Percentiles rank a stretch among this genome's conserved stretches.
These are phyloP conservation scores for Dictyostelium discoideum DNA, from an alignment of 78 protist genomes.

Conservation along the genomic window DNA sequence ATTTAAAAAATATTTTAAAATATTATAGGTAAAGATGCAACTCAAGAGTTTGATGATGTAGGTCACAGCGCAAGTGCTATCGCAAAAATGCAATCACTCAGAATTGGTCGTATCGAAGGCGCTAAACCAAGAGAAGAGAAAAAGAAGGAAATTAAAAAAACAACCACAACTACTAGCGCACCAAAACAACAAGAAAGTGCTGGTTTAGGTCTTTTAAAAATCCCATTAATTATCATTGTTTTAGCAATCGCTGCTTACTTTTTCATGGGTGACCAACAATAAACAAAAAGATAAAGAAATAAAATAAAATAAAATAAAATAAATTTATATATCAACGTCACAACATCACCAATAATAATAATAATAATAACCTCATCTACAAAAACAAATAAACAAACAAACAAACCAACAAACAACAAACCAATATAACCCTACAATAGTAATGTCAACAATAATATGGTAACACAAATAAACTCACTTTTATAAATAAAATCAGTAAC, in stretches of 20 bases:
- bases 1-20: background rate
- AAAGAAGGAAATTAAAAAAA: background rate
- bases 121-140: constrained; percentile 60
- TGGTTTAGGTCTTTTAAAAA: constrained; percentile 55
- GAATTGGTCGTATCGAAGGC: constrained; percentile 65
- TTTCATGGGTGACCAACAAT: background rate
- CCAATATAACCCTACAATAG: background rate
- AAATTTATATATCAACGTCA: background rate
- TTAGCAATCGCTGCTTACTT: constrained; percentile 42
- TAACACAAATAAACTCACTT: background rate
- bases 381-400: background rate
- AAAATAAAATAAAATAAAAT: background rate
- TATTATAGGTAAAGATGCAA: constrained; percentile 59
- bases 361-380: background rate
- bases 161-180: background rate
- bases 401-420: background rate
- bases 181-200: constrained; percentile 16
- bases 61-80: constrained; percentile 84
- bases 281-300: background rate
- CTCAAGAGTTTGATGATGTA: constrained; percentile 85
- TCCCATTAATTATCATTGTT: constrained; percentile 54
- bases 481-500: background rate
- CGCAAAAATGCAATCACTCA: constrained; percentile 48
- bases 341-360: background rate
- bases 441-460: background rate